Percentiles rank a stretch among this genome's conserved stretches.
phyloP scores from a whole-genome alignment of 176 grass and related monocot species.

The Cenchrus fungigraminus region DNA sequence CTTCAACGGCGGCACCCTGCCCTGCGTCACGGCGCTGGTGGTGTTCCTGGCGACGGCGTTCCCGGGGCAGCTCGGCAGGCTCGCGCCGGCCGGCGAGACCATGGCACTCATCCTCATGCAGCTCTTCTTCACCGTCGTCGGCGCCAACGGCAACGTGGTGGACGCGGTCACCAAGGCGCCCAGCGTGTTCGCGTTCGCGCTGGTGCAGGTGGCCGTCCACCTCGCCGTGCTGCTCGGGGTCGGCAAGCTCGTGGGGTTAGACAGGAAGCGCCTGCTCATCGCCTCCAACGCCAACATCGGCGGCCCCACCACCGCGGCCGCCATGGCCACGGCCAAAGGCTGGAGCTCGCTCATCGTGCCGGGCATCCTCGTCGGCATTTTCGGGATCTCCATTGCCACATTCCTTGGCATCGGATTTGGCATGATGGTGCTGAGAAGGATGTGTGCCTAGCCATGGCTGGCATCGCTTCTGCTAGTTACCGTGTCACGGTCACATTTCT shows the following conservation, averaged over 20 bases:
- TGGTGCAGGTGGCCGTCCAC: constrained; percentile 75
- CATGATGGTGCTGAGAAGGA: constrained; percentile 69
- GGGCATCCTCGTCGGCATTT: constrained; percentile 77
- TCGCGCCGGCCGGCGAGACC: constrained; percentile 71
- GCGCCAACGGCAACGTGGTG: constrained; percentile 80
- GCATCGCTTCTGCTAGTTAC: neutral
- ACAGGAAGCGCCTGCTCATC: constrained; percentile 70
- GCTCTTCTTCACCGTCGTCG: constrained; percentile 88
- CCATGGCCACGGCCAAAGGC: constrained; percentile 86
- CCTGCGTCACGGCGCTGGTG: constrained; percentile 72
- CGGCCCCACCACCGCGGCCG: constrained; percentile 76
- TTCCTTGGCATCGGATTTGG: constrained; percentile 79
- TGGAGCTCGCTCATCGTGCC: constrained; percentile 88
- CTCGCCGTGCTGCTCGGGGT: constrained; percentile 61
- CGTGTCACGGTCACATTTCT: neutral
- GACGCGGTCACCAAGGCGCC: constrained; percentile 78
- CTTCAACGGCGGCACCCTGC: constrained; percentile 63
- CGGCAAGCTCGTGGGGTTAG: constrained; percentile 49
- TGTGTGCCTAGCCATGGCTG: neutral
- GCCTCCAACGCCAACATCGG: constrained; percentile 88
- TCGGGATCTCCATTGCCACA: constrained; percentile 77
- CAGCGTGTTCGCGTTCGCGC: constrained; percentile 71
- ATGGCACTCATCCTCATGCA: constrained; percentile 94
- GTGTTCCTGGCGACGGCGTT: constrained; percentile 79
- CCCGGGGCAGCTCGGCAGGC: constrained; percentile 52